Conservation (phyloP, 2,329 filamentous ascomycete genomes). For the Aspergillus sp. region DNA sequence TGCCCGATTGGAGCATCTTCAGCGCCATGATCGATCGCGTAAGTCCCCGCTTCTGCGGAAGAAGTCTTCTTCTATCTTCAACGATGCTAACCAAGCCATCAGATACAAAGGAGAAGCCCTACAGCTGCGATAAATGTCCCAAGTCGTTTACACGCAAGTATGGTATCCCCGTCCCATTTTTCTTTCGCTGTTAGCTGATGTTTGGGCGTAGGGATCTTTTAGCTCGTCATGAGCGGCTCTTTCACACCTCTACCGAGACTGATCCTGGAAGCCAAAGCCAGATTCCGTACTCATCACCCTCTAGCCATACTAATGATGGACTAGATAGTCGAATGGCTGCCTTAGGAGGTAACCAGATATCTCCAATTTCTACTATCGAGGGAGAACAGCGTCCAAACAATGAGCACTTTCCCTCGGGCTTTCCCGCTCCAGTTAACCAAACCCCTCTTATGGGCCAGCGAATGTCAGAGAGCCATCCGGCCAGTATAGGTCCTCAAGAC, state of each 20-base stretch:
- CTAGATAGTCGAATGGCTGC: conserved; percentile 7
- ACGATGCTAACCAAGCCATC: background rate
- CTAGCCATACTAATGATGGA: too few relatives aligned
- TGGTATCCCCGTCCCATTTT: background rate
- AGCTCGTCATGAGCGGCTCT: conserved; percentile 26
- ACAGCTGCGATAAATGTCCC: conserved; percentile 22
- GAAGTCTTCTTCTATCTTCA: too few relatives aligned
- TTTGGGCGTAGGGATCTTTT: conserved; percentile 22
- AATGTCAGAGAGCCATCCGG: too few relatives aligned
- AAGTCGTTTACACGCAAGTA: conserved; percentile 33
- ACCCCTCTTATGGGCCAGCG: conserved; percentile 5
- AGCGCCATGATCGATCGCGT: conserved; percentile 32
- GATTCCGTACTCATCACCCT: too few relatives aligned
- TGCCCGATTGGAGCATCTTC: conserved; percentile 30
- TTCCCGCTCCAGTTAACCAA: conserved; percentile 6
- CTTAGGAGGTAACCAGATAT: conserved; percentile 21
- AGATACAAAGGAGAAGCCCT: conserved; percentile 34
- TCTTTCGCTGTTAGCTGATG: conserved; percentile 2
- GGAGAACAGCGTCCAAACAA: conserved; percentile 3
- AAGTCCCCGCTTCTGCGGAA: conserved; percentile 4
- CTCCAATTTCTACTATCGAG: conserved; percentile 1
- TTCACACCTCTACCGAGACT: conserved; percentile 12
- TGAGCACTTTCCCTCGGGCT: conserved; percentile 6
- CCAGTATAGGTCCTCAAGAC: too few relatives aligned
- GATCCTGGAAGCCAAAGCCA: background rate